Percentiles rank a stretch among this genome's conserved stretches.
Conservation (phyloP, 2,329 filamentous ascomycete species). For the Ophiostoma himal-ulmi region DNA sequence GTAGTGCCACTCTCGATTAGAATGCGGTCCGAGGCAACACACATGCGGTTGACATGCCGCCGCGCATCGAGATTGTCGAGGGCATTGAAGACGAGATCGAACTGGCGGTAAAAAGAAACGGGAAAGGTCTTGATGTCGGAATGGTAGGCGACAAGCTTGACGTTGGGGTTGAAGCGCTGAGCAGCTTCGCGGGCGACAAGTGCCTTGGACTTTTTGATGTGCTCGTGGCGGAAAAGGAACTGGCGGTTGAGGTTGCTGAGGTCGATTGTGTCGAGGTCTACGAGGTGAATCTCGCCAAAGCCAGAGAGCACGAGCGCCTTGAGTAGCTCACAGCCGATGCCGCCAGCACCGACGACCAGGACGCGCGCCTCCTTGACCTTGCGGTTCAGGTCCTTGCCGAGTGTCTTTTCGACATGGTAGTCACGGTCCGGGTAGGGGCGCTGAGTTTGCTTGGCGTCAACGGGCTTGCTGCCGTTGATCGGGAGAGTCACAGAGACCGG, state of each 20-base stretch:
- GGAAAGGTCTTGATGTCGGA: slow-evolving; percentile 96
- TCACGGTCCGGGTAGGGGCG: slow-evolving; percentile 12
- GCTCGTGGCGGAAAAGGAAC: slow-evolving; percentile 92
- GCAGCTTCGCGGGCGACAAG: slow-evolving; percentile 71
- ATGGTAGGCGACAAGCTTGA: slow-evolving; percentile 82
- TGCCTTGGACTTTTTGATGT: slow-evolving; percentile 96
- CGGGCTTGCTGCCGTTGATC: slow-evolving; percentile 13
- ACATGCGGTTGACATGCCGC: slow-evolving; percentile 96
- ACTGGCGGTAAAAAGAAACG: slow-evolving; percentile 78
- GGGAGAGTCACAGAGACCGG: neutral
- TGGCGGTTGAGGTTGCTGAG: slow-evolving; percentile 96
- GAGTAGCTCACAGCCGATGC: slow-evolving; percentile 93
- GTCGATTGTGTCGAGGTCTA: slow-evolving; percentile 97
- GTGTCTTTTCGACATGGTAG: slow-evolving; percentile 6
- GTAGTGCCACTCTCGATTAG: slow-evolving; percentile 95
- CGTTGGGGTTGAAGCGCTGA: slow-evolving; percentile 79
- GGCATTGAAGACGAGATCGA: slow-evolving; percentile 89
- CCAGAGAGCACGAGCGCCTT: slow-evolving; percentile 92
- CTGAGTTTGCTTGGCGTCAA: neutral
- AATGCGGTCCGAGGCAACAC: slow-evolving; percentile 80
- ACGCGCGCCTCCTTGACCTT: slow-evolving; percentile 50
- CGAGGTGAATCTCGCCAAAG: slow-evolving; percentile 88
- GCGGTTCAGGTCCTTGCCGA: slow-evolving; percentile 2
- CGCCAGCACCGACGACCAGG: slow-evolving; percentile 90
- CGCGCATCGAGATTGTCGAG: slow-evolving; percentile 92